Conservation (phyloP, 2,329 filamentous ascomycete species). For the Bertia moriformis region DNA sequence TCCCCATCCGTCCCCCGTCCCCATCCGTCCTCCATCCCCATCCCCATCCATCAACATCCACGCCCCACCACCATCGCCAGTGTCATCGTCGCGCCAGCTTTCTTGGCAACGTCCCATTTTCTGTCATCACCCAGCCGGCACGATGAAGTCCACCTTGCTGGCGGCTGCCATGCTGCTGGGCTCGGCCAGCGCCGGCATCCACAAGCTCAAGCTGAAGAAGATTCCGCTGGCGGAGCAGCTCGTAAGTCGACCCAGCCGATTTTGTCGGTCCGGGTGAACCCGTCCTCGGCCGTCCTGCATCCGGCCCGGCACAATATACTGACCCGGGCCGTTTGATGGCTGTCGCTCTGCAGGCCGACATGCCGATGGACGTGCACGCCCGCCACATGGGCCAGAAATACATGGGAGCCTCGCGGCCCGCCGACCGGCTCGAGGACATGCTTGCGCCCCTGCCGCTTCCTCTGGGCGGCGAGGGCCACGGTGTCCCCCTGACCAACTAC, state of each 20-base stretch:
- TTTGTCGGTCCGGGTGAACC: neutral
- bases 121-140: too few species aligned
- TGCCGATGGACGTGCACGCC: conserved; percentile 69
- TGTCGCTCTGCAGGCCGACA: conserved; percentile 41
- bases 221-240: conserved; percentile 82
- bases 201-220: conserved; percentile 98
- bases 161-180: conserved; percentile 66
- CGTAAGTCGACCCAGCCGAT: conserved; percentile 34
- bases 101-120: too few species aligned
- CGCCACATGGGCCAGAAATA: conserved; percentile 88
- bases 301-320: conserved; percentile 6
- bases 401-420: conserved; percentile 64
- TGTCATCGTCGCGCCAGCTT: neutral
- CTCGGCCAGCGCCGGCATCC: conserved; percentile 69
- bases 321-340: conserved; percentile 4
- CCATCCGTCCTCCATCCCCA: neutral
- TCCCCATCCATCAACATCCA: neutral
- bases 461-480: conserved; percentile 56
- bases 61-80: too few species aligned
- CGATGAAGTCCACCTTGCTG: conserved; percentile 78
- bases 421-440: conserved; percentile 57
- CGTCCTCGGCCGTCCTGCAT: neutral
- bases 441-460: conserved; percentile 63
- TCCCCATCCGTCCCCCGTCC: neutral
- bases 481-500: conserved; percentile 89